These are phyloP conservation scores for Pseudocercospora fuligena DNA, from an alignment of 2,329 filamentous ascomycete genomes.

Conservation along the genomic window DNA sequence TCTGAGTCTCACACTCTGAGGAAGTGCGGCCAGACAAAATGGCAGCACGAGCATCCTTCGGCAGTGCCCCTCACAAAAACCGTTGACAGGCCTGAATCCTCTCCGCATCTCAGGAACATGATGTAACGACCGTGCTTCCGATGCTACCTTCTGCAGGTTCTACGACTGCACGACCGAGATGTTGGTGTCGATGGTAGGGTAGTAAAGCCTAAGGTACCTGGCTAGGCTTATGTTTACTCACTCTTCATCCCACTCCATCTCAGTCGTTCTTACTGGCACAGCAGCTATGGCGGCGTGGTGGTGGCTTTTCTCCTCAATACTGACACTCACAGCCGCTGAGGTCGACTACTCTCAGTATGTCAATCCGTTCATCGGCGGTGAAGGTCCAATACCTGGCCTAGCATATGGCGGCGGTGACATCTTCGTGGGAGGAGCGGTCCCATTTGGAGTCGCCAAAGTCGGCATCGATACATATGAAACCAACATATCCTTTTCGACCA, in stretches of 20 bases:
- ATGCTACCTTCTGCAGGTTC: background rate
- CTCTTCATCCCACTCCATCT: constrained; percentile 1
- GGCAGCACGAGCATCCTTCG: background rate
- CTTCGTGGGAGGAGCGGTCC: constrained; percentile 48
- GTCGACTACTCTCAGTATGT: constrained; percentile 51
- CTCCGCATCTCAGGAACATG: constrained; percentile 10
- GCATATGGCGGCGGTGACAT: constrained; percentile 52
- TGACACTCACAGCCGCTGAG: constrained; percentile 18
- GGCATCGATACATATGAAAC: constrained; percentile 48
- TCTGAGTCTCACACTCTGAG: background rate
- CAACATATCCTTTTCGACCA: constrained; percentile 42
- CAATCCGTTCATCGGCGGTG: constrained; percentile 57
- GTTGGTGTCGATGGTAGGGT: background rate
- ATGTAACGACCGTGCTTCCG: constrained; percentile 3
- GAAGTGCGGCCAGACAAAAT: background rate
- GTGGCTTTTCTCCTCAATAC: constrained; percentile 1
- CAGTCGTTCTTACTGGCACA: background rate
- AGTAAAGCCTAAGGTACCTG: background rate
- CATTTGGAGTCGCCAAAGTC: constrained; percentile 51
- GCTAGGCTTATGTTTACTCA: background rate
- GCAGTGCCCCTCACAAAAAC: constrained; percentile 2
- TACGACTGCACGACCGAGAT: background rate
- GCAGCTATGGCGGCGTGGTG: background rate
- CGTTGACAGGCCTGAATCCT: background rate
- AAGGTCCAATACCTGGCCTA: constrained; percentile 51